Evolutionary conservation across 805 yeast genomes (phyloP).

Genomic region (Nakazawaea populi): DNA sequence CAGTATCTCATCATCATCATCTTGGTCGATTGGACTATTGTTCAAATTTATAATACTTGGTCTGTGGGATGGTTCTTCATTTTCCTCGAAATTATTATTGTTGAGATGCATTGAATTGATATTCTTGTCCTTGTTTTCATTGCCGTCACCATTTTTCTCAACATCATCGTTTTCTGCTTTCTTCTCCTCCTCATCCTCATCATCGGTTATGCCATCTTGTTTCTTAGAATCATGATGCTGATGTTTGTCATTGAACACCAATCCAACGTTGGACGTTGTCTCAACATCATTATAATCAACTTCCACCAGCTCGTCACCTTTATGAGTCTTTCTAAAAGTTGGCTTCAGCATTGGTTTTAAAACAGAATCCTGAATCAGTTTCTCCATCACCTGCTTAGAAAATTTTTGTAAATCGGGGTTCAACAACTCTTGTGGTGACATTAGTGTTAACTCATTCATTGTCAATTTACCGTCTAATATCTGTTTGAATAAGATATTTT

Average conservation of each 20-base stretch:
- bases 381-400: constrained; percentile 66
- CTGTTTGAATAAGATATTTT: constrained; percentile 53
- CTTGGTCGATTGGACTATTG: not conserved
- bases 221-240: constrained; percentile 12
- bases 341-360: constrained; percentile 56
- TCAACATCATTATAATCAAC: constrained; percentile 29
- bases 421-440: constrained; percentile 69
- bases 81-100: constrained; percentile 1
- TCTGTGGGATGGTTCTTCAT: constrained; percentile 6
- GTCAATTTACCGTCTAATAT: constrained; percentile 49
- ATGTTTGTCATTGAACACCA: constrained; percentile 20
- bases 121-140: too few relatives aligned
- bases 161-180: constrained; percentile 18
- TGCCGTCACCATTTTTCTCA: constrained; percentile 16
- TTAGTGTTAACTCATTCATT: constrained; percentile 51
- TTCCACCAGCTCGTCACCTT: constrained; percentile 82
- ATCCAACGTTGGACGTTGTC: constrained; percentile 17
- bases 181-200: too few relatives aligned
- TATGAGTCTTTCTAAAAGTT: constrained; percentile 72
- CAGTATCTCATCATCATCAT: not conserved
- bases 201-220: constrained; percentile 12
- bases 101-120: too few relatives aligned
- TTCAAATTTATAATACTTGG: constrained; percentile 1
- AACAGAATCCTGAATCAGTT: constrained; percentile 63
- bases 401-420: constrained; percentile 69